Conservation (phyloP, 257 asterid species). For the Nicotiana tabacum region DNA sequence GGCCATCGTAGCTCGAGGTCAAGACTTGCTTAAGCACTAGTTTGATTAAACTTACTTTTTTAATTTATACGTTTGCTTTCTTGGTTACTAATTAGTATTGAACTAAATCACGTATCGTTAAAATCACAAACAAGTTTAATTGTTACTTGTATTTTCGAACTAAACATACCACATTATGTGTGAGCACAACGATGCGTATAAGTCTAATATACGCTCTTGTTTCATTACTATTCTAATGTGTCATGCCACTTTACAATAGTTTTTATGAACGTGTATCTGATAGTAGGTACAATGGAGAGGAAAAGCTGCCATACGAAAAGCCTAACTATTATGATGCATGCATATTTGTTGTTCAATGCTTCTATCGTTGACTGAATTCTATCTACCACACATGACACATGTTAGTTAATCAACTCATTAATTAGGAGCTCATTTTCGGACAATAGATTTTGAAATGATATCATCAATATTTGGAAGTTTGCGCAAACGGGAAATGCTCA, state of each 20-base stretch:
- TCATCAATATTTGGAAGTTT: neutral
- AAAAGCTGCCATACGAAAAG: neutral
- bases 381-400: neutral
- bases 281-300: neutral
- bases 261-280: neutral
- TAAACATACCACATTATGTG: neutral
- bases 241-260: neutral
- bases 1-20: too few relatives aligned
- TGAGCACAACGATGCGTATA: neutral
- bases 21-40: too few relatives aligned
- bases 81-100: too few relatives aligned
- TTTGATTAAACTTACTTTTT: too few relatives aligned
- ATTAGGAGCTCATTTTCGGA: neutral
- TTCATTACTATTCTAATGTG: neutral
- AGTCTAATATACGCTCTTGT: neutral
- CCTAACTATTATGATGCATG: neutral
- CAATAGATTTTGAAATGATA: constrained; percentile 1
- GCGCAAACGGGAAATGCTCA: neutral
- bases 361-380: neutral
- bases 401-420: neutral
- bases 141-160: too few relatives aligned
- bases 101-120: too few relatives aligned
- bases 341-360: neutral
- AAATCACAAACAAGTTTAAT: too few relatives aligned
- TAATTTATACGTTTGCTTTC: too few relatives aligned